phyloP scores from a whole-genome alignment of 495 filamentous ascomycete species.

The Aspergillus wentii region DNA sequence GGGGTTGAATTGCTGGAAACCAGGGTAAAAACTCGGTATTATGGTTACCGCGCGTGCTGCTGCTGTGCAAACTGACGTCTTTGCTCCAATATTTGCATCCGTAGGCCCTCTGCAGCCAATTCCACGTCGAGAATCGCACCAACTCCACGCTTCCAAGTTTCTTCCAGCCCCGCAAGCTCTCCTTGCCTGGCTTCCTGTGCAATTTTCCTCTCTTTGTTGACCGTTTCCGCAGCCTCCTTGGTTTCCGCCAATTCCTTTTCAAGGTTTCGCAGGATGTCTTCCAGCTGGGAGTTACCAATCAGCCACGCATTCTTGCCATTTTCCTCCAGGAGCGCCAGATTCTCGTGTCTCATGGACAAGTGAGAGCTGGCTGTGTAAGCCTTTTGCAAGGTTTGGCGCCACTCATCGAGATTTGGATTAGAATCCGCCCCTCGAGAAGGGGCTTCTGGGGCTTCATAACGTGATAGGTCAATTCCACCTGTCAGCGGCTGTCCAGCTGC shows the following conservation, averaged over 20 bases:
- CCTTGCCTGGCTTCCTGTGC: constrained; percentile 64
- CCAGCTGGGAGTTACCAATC: constrained; percentile 72
- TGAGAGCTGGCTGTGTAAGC: constrained; percentile 65
- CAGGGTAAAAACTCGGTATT: constrained; percentile 13
- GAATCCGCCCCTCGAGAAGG: constrained; percentile 28
- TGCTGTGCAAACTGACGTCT: constrained; percentile 39
- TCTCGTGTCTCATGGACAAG: constrained; percentile 57
- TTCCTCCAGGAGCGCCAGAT: constrained; percentile 70
- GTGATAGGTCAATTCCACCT: constrained; percentile 67
- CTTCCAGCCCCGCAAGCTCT: constrained; percentile 65
- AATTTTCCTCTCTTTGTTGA: constrained; percentile 65
- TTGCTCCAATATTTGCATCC: constrained; percentile 57
- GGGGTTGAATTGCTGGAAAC: too few relatives aligned
- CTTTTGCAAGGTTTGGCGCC: constrained; percentile 31
- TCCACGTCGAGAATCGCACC: constrained; percentile 71
- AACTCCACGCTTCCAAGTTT: constrained; percentile 67
- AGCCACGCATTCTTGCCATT: constrained; percentile 91
- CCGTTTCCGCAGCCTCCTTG: constrained; percentile 59
- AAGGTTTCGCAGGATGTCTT: constrained; percentile 63
- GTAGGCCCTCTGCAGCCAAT: constrained; percentile 64
- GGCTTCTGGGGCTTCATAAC: constrained; percentile 68
- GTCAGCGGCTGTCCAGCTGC: constrained; percentile 47
- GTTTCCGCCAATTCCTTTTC: constrained; percentile 71
- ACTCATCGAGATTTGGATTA: constrained; percentile 29
- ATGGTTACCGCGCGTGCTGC: constrained; percentile 24